These are phyloP conservation scores for Rhizopogon vinicolor DNA, from an alignment of 768 basidiomycete genomes.

Conservation along the genomic window DNA sequence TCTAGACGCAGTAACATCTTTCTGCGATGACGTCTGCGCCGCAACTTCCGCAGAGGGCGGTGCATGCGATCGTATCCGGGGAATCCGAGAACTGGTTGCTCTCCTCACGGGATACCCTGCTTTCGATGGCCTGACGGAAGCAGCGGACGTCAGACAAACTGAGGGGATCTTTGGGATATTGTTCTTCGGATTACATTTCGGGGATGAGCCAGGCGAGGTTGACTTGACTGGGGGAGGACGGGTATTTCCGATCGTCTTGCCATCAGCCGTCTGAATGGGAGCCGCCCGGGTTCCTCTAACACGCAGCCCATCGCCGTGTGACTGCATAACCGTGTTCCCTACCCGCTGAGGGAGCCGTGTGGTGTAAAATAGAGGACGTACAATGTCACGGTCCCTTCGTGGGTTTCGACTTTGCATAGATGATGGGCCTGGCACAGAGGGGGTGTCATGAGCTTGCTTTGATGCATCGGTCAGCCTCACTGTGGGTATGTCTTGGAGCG, in stretches of 20 bases:
- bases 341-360: too few species aligned
- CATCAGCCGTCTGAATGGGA: conserved; percentile 17
- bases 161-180: neutral
- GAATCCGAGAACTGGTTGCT: neutral
- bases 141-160: too few species aligned
- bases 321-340: too few species aligned
- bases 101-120: neutral
- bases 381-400: too few species aligned
- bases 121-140: neutral
- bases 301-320: too few species aligned
- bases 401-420: too few species aligned
- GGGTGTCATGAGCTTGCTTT: too few species aligned
- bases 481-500: too few species aligned
- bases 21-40: neutral
- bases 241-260: too few species aligned
- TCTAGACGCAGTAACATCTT: neutral
- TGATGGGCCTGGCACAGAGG: too few species aligned
- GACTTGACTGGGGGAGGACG: neutral
- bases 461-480: too few species aligned
- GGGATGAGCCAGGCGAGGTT: neutral
- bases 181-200: neutral
- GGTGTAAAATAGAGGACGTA: too few species aligned
- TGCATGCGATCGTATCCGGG: neutral
- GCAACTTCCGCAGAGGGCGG: neutral
- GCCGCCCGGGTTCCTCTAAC: conserved; percentile 24